Conservation (phyloP, 441 rosid genomes). For the Arabidopsis hybrid region DNA sequence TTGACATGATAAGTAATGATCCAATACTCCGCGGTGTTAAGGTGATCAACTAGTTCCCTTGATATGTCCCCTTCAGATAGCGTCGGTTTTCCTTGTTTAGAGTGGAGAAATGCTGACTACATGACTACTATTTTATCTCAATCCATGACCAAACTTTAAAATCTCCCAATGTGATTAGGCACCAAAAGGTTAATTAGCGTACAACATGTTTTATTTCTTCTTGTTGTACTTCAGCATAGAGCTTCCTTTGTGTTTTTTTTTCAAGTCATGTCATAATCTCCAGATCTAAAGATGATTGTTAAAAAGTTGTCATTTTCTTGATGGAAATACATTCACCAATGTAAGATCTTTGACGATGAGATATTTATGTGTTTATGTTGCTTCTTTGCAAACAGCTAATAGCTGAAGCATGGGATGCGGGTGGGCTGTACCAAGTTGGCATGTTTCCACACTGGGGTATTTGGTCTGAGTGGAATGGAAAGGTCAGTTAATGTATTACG, state of each 20-base stretch:
- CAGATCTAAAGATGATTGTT: conserved; percentile 16
- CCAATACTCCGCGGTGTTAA: conserved; percentile 87
- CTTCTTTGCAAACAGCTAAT: conserved; percentile 66
- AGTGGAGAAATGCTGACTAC: background rate
- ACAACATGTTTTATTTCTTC: background rate
- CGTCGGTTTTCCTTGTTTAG: background rate
- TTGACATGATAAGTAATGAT: conserved; percentile 94
- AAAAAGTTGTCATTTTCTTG: conserved; percentile 8
- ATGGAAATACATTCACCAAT: background rate
- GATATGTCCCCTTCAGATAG: background rate
- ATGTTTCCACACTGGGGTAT: conserved; percentile 93
- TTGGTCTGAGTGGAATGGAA: conserved; percentile 99
- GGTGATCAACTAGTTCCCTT: conserved; percentile 54
- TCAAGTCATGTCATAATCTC: background rate
- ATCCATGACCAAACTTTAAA: background rate
- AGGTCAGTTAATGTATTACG: conserved; percentile 57
- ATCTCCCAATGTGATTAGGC: background rate
- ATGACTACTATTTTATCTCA: background rate
- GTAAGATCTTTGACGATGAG: background rate
- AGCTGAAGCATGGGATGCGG: conserved; percentile 99
- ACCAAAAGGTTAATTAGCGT: background rate
- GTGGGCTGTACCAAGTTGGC: conserved; percentile 99
- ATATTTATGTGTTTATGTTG: background rate
- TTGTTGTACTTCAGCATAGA: background rate
- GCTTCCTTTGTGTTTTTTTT: background rate